Evolutionary conservation across 108 stramenopile species (phyloP), one percentile per base, ranked within the genome.

Genomic region (Stephanodiscus minutulus): DNA sequence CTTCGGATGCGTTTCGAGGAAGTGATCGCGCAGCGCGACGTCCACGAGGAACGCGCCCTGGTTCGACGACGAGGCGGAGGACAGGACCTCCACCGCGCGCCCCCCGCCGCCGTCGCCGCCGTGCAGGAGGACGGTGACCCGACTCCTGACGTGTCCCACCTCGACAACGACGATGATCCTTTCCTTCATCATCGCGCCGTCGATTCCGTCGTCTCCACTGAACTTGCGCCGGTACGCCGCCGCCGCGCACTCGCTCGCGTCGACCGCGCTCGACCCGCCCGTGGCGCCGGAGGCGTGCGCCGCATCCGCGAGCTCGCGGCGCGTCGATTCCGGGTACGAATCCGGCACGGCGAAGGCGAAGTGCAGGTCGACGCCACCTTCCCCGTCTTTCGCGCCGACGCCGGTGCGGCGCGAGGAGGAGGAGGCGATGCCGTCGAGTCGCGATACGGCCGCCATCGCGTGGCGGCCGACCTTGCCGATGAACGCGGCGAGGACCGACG

Each of bases 61-160:
- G 17, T 65, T 63, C 6, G 61, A 22, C 0, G 60, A 63, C 12
- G 59, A 43, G 33, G 64, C 52, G 8, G 58, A 61, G 29, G 75
- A 67, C 21, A 76, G 50, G 24, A 76, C 44, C 43, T 61, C 31
- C 6, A 76, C 67, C 25, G n/a, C n/a, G n/a, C 50, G 15, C 1
- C 22, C 22, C n/a, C 50, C 50, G 50, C 22, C 7, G 50, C 50
- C 50, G 50, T 18, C 50, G 22, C n/a, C 50, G 22, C 22, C 11
- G 54, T 13, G 54, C 24, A 10, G 5, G 25, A 83, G 37, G 2
- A 86, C 54, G 5, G 85, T 70, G 3, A 86, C 71, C 10, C 54
- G 39, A 6, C 76, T 83, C 41, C 79, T 68, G 24, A 72, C 78
- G 66, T 86, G 82, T 15, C 85, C 85, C 82, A 86, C 81, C 49